phyloP scores from a whole-genome alignment of 345 rosid species.

The Sisymbrium altissimum region DNA sequence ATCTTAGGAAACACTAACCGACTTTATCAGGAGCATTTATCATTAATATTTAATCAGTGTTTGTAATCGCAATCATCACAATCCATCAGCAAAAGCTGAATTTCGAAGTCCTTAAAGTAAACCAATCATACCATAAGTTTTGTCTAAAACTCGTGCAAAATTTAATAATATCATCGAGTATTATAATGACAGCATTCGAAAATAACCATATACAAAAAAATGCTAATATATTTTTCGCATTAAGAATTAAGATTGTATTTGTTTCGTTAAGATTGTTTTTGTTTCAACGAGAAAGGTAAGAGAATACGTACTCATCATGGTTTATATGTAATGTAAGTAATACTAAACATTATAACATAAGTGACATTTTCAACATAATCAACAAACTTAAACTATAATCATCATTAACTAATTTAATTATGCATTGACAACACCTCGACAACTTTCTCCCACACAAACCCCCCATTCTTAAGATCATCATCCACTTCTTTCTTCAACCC shows the following conservation, averaged over 20 bases:
- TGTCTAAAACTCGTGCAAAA: background rate
- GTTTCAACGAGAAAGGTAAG: background rate
- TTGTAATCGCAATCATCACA: background rate
- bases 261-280: background rate
- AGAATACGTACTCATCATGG: background rate
- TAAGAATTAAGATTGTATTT: background rate
- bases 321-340: background rate
- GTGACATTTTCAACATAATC: background rate
- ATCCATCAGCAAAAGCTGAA: background rate
- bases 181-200: background rate
- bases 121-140: background rate
- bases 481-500: too few species aligned
- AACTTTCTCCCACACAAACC: background rate
- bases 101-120: background rate
- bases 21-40: background rate
- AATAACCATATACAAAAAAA: background rate
- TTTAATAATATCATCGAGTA: background rate
- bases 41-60: background rate
- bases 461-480: background rate
- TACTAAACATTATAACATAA: background rate
- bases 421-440: background rate
- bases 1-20: background rate
- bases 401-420: constrained; percentile 15
- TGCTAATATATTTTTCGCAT: background rate
- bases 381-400: constrained; percentile 12